These are phyloP conservation scores for Ploettnerulaceae sp. DNA, from an alignment of 2,329 filamentous ascomycete genomes.

Conservation along the genomic window DNA sequence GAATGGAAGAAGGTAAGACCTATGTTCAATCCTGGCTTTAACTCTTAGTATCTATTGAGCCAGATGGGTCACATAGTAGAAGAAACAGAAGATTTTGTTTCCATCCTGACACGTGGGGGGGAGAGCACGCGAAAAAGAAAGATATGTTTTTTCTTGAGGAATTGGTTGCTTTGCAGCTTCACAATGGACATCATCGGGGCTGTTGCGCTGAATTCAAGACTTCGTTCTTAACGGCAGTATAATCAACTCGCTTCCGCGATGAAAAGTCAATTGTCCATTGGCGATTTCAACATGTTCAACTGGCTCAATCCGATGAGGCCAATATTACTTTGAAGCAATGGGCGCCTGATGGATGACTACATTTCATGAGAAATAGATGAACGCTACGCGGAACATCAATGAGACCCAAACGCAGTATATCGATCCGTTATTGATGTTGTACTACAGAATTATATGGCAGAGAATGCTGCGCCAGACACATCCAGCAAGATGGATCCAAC, in stretches of 20 bases:
- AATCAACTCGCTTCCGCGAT: constrained; percentile 22
- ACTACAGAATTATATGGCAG: constrained; percentile 21
- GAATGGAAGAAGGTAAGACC: constrained; percentile 26
- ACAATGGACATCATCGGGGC: constrained; percentile 27
- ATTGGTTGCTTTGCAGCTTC: constrained; percentile 15
- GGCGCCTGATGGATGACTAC: constrained; percentile 24
- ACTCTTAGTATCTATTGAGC: constrained; percentile 16
- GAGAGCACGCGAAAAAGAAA: constrained; percentile 20
- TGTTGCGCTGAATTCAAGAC: constrained; percentile 13
- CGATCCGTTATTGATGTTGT: constrained; percentile 24
- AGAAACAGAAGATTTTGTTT: constrained; percentile 17
- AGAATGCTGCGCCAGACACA: constrained; percentile 5
- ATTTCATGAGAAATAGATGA: constrained; percentile 22
- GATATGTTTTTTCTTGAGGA: constrained; percentile 22
- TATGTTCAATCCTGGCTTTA: constrained; percentile 29
- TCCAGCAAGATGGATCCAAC: constrained; percentile 7
- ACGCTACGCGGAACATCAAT: constrained; percentile 14
- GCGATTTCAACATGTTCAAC: constrained; percentile 18
- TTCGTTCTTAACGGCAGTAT: constrained; percentile 19
- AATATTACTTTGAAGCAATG: constrained; percentile 22
- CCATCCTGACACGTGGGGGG: too few species aligned
- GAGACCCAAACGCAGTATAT: constrained; percentile 4
- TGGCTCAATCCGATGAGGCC: constrained; percentile 20
- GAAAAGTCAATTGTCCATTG: constrained; percentile 15
- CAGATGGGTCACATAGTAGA: constrained; percentile 22